Percentiles rank a stretch among this genome's conserved stretches.
These are phyloP conservation scores for Esteya vermicola DNA, from an alignment of 2,329 filamentous ascomycete species.

Conservation along the genomic window DNA sequence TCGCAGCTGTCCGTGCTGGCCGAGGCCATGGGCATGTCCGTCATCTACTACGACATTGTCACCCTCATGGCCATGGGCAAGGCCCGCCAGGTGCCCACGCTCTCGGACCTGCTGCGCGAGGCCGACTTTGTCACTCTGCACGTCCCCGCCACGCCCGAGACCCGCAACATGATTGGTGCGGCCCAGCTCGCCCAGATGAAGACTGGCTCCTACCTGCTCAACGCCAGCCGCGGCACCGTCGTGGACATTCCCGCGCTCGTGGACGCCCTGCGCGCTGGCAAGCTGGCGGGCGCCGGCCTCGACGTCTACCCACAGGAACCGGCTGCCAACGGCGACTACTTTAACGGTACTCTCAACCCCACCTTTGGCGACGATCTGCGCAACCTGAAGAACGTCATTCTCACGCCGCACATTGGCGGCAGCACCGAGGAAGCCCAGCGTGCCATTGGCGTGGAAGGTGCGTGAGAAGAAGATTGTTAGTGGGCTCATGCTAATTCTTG, in stretches of 20 bases:
- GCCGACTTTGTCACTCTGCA: constrained; percentile 92
- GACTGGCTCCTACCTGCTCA: constrained; percentile 83
- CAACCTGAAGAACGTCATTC: constrained; percentile 76
- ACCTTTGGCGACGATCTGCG: constrained; percentile 73
- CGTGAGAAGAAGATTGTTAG: constrained; percentile 8
- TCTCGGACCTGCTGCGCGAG: constrained; percentile 61
- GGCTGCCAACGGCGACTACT: constrained; percentile 87
- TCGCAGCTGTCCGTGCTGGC: constrained; percentile 87
- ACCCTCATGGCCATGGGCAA: constrained; percentile 92
- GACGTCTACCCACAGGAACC: constrained; percentile 95
- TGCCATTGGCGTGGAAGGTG: constrained; percentile 83
- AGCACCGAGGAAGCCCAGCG: constrained; percentile 96
- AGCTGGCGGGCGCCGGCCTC: constrained; percentile 84
- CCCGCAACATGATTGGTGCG: constrained; percentile 78
- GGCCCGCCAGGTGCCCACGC: constrained; percentile 63
- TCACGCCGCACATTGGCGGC: constrained; percentile 93
- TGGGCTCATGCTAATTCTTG: too few relatives aligned
- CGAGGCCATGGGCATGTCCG: constrained; percentile 94
- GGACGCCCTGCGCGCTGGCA: constrained; percentile 70
- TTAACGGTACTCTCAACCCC: constrained; percentile 65
- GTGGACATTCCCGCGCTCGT: constrained; percentile 90
- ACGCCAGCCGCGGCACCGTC: constrained; percentile 84
- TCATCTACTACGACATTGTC: constrained; percentile 93
- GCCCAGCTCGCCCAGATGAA: constrained; percentile 80
- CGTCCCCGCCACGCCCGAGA: constrained; percentile 87